Evolutionary conservation across 2,329 filamentous ascomycete genomes (phyloP), one percentile per base, ranked within the genome.

Genomic region (Xylaria sp.): DNA sequence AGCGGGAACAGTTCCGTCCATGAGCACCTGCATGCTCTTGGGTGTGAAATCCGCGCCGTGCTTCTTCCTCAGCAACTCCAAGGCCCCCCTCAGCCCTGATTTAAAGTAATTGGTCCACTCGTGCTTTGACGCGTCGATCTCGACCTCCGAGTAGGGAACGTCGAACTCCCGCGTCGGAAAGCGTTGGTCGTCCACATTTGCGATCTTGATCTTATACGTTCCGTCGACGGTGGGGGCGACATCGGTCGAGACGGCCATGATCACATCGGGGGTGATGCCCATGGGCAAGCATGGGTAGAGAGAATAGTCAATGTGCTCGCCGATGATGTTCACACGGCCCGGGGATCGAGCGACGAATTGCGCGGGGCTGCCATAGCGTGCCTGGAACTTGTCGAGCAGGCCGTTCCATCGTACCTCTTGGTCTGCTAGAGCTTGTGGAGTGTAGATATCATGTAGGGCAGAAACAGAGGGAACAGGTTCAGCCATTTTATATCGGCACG

Each of bases 101-200:
- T 95, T 96, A 86, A 99, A 98, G 83, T 99, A 99, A 76, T 98
- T 99, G 60, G 92, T 91, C 95, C 95, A 99, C 78, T 97, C 93
- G 68, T 96, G 90, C 68, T 90, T 85, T 17, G 87, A 88, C 7
- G 92, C 85, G 76, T 98, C 93, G 70, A 99, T 97, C 21, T 90
- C 85, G n/a, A 94, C 83, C 10, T 83, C 81, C 64, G 83, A 81
- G 29, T 78, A 73, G 2, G 90, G 85, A 8, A 97, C 83, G 46
- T 87, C 83, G 74, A 97, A 96, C 69, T 91, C 87, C 67, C 86
- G 86, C 1, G 87, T 77, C 1, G 90, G 85, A 74, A 96, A 99
- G 75, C 90, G 93, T 54, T 86, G 80, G 15, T 84, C 81, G 64
- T 91, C 85, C 11, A 96, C 83, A 75, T 98, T 98, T 57, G 90